Evolutionary conservation across 495 filamentous ascomycete species (phyloP), one percentile per base, ranked within the genome.

Genomic region (Chaetomidium leptoderma): DNA sequence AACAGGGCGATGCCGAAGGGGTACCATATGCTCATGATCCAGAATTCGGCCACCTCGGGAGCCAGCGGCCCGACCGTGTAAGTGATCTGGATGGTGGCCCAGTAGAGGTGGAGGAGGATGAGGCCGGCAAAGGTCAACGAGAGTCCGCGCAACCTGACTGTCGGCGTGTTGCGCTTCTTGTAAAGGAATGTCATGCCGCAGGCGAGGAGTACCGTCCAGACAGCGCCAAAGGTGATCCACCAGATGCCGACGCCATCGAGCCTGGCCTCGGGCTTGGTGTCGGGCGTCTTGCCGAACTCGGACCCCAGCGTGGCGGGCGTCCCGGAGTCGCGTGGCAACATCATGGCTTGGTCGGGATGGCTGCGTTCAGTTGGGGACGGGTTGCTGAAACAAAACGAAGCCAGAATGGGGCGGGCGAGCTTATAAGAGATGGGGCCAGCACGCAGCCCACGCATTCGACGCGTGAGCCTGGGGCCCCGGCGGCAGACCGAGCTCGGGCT

Each of bases 1-100:
- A 90, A 90, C 3, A 88, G 69, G 17, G 83, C 86, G 59, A 90
- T 80, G 27, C 87, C 87, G 26, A 83, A 78, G 4, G 87, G 87
- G 30, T 90, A 74, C 67, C 81, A 86, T 40, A 83, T 78, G 49
- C 84, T 79, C 87, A 91, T 91, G 65, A 89, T 76, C 85, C 86
- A 91, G 70, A 79, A 91, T 64, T 88, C 69, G 35, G 57, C 57
- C 8, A 70, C 59, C 29, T 70, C 63, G 0, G 83, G 81, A 53
- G 85, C 79, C 7, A 78, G 61, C 2, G 82, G 70, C 13, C 88
- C 87, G 23, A 83, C 59, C 27, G 82, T 77, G 61, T 82, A 84
- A 11, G 79, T 83, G 30, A 86, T 74, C 60, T 89, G 77, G 42
- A 83, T 77, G 13, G 79, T 68, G 39, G 78, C 61, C 64, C 80